Percentiles rank a stretch among this genome's conserved stretches.
phyloP scores from a whole-genome alignment of 345 rosid species.

The Pelargonium nanum region DNA sequence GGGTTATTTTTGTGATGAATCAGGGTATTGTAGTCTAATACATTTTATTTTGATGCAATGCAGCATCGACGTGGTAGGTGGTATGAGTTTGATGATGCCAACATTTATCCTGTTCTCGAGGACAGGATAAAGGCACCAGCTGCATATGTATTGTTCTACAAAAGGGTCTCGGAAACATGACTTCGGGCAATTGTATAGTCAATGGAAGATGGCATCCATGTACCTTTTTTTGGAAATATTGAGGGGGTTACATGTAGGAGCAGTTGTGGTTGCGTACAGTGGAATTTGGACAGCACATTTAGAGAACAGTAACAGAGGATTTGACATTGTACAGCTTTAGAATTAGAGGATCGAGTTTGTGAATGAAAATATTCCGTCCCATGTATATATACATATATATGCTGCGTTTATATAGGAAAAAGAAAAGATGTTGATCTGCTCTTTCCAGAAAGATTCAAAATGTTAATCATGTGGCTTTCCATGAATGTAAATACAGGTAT shows the following conservation, averaged over 20 bases:
- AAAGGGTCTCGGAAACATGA: slow-evolving; percentile 22
- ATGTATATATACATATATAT: too few species aligned
- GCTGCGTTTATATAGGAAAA: too few species aligned
- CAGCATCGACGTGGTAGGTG: slow-evolving; percentile 49
- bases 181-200: neutral
- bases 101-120: slow-evolving; percentile 27
- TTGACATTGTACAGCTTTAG: slow-evolving; percentile 11
- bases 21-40: neutral
- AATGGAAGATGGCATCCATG: neutral
- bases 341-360: neutral
- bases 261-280: neutral
- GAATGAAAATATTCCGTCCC: too few species aligned
- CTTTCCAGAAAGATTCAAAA: too few species aligned
- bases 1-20: neutral
- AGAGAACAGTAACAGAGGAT: neutral
- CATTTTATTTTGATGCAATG: slow-evolving; percentile 20
- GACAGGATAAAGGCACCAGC: slow-evolving; percentile 50
- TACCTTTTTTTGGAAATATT: neutral
- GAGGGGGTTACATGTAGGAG: neutral
- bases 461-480: too few species aligned
- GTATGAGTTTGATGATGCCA: slow-evolving; percentile 57
- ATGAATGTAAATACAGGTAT: too few species aligned
- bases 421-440: too few species aligned
- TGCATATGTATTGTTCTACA: slow-evolving; percentile 60
- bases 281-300: neutral